These are phyloP conservation scores for Diplodia corticola DNA, from an alignment of 2,329 filamentous ascomycete genomes.

Conservation along the genomic window DNA sequence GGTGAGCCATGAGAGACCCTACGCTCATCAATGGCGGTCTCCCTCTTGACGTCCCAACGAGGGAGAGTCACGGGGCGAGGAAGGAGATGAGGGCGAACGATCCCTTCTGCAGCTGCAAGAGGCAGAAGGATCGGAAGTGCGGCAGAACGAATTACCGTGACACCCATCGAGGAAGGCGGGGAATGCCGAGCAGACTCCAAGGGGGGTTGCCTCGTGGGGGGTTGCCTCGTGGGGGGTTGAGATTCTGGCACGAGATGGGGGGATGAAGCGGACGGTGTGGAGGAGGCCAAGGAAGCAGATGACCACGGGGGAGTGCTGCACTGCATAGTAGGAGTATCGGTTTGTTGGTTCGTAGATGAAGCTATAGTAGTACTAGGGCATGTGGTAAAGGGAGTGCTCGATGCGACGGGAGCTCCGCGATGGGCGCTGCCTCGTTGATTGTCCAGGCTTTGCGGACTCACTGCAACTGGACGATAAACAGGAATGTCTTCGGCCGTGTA, in stretches of 20 bases:
- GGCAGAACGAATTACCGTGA: slow-evolving; percentile 30
- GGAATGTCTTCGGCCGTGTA: not conserved
- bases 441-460: not conserved
- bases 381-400: not conserved
- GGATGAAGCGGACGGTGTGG: not conserved
- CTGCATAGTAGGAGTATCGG: not conserved
- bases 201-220: not conserved
- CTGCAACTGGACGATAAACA: not conserved
- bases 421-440: not conserved
- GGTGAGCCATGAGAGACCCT: not conserved
- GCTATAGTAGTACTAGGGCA: not conserved
- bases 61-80: slow-evolving; percentile 35
- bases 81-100: slow-evolving; percentile 32
- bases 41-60: slow-evolving; percentile 29
- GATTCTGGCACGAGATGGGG: not conserved
- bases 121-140: slow-evolving; percentile 40
- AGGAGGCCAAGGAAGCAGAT: not conserved
- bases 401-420: slow-evolving; percentile 1
- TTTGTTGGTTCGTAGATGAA: not conserved
- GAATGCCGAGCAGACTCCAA: not conserved
- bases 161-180: not conserved
- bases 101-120: slow-evolving; percentile 40
- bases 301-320: not conserved
- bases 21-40: slow-evolving; percentile 13
- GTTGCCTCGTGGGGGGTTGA: slow-evolving; percentile 15